These are phyloP conservation scores for Hericium erinaceus DNA, from an alignment of 768 basidiomycete genomes.

Conservation along the genomic window DNA sequence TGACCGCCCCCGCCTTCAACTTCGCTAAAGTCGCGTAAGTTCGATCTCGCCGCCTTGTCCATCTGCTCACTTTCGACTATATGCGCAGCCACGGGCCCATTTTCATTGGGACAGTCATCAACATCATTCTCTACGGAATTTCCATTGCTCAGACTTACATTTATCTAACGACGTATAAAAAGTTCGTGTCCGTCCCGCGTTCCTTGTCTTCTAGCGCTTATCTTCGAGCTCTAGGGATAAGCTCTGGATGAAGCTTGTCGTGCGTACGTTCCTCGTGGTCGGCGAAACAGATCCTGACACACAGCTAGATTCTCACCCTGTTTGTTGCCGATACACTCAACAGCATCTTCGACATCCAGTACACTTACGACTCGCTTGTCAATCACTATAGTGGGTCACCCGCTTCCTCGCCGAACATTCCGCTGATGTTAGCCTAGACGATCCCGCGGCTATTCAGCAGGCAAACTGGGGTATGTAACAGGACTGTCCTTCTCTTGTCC, in stretches of 20 bases:
- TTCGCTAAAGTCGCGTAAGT: conserved; percentile 2
- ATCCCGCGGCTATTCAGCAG: conserved; percentile 2
- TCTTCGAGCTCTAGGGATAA: background rate
- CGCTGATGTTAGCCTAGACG: background rate
- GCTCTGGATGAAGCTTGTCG: conserved; percentile 8
- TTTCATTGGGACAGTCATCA: conserved; percentile 9
- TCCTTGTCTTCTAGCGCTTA: background rate
- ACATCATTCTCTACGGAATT: conserved; percentile 9
- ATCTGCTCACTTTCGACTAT: background rate
- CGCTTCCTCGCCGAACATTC: background rate
- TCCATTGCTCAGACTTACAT: conserved; percentile 7
- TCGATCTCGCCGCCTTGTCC: background rate
- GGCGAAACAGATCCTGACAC: background rate
- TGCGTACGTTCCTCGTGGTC: background rate
- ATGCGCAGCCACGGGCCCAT: conserved; percentile 8
- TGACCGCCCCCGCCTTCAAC: background rate
- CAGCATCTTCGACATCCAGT: conserved; percentile 5
- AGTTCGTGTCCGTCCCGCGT: background rate
- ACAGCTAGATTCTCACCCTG: background rate
- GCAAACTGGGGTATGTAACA: conserved; percentile 5
- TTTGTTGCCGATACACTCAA: conserved; percentile 7
- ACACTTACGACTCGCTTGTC: conserved; percentile 5
- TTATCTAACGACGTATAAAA: conserved; percentile 5
- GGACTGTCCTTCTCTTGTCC: background rate
- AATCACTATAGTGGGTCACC: conserved; percentile 4